Evolutionary conservation across 2,329 filamentous ascomycete species (phyloP).

Genomic region (Coniochaeta sp.): DNA sequence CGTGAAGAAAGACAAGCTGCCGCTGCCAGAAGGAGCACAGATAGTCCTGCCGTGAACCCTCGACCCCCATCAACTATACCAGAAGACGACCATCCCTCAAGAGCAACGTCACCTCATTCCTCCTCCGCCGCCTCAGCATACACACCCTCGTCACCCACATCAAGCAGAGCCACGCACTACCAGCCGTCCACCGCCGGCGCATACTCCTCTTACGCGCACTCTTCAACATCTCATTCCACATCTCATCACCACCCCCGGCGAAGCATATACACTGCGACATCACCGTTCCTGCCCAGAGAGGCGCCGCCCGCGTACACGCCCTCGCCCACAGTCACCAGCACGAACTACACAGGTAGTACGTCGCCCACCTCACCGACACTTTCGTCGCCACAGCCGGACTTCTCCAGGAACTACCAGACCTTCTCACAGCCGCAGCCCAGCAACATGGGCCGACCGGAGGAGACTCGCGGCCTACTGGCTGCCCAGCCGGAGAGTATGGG

Average conservation of each 20-base stretch:
- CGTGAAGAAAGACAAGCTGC: conserved; percentile 27
- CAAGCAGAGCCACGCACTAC: conserved; percentile 12
- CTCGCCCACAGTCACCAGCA: conserved; percentile 17
- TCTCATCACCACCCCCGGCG: conserved; percentile 12
- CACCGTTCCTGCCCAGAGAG: conserved; percentile 20
- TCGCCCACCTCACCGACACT: conserved; percentile 24
- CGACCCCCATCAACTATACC: conserved; percentile 14
- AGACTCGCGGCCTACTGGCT: conserved; percentile 35
- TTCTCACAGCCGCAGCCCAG: conserved; percentile 30
- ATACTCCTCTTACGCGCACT: conserved; percentile 6
- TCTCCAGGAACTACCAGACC: conserved; percentile 33
- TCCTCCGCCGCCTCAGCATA: background rate
- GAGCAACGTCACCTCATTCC: background rate
- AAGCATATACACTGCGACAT: conserved; percentile 10
- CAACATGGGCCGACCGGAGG: conserved; percentile 33
- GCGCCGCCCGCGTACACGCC: conserved; percentile 47
- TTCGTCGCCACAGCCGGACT: background rate
- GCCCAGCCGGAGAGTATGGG: conserved; percentile 42
- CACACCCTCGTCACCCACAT: conserved; percentile 5
- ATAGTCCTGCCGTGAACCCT: conserved; percentile 7
- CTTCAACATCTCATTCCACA: conserved; percentile 12
- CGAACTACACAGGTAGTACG: conserved; percentile 2
- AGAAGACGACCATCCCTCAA: conserved; percentile 4
- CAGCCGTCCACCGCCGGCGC: conserved; percentile 10
- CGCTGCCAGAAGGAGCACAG: background rate